Base-by-base conservation (phyloP, 768 basidiomycete genomes). In the Tulasnella calospora region DNA sequence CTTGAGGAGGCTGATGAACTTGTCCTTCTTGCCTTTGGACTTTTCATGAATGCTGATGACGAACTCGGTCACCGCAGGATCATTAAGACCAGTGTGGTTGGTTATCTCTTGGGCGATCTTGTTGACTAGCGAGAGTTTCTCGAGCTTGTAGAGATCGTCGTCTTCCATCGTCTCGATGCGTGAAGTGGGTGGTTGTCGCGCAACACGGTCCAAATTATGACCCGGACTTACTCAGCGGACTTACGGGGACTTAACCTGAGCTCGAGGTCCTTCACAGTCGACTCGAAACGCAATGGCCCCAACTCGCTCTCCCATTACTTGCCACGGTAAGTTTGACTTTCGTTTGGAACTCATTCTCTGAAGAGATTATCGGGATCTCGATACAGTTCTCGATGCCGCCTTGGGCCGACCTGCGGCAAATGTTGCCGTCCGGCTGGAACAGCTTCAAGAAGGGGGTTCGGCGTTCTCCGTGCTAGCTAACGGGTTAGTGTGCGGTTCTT, bases 51-150 rank as follows among this genome's bases (percentile, higher is more conserved):
- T 89, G 80, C 89, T 86, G 80, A 99, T 95, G 80, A 99, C 90
- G 84, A 96, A 99, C 86, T 99, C 97, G 17, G 98, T 96, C 71
- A 97, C 88, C 3, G 93, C 92, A 83, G 96, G 97, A 88, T 99
- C 96, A 83, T 91, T 92, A 47, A 94, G 84, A 21, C 90, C 84
- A 1, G 86, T 86, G 83, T 98, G 91, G 82, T 98, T 98, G 84
- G 92, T 90, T 70, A 98, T 90, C 83, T 99, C 96, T 84, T 96
- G 94, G 0, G 92, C 92, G 82, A 99, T 94, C 83, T 94, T 93
- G 79, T 92, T 91, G 78, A 98, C 92, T 57, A 99, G 88, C 47
- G 95, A 96, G 71, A 99, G 90, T 79, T 92, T 88, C 84, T 99
- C 98, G 84, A 99, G 92, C 84, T 94, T 91, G 86, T 96, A 93